phyloP scores from a whole-genome alignment of 176 grass and related monocot species.

The Phoenix dactylifera region DNA sequence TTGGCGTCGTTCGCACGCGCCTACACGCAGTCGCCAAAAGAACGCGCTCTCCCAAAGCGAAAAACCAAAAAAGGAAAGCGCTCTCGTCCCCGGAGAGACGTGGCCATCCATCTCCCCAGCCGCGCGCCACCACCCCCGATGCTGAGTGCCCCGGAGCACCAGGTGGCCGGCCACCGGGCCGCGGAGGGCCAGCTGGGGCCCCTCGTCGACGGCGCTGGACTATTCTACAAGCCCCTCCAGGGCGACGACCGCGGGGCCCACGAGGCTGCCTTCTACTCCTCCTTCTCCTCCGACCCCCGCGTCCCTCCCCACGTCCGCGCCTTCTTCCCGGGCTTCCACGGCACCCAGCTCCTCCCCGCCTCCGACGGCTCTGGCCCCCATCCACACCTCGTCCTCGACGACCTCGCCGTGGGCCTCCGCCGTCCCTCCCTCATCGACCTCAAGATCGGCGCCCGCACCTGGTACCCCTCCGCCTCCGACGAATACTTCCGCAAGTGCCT shows the following conservation, averaged over 20 bases:
- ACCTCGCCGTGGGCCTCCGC: conserved; percentile 38
- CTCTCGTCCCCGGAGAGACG: no score
- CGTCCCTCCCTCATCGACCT: conserved; percentile 59
- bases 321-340: conserved; percentile 69
- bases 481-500: conserved; percentile 64
- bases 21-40: rapidly evolving
- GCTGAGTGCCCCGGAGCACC: conserved; percentile 62
- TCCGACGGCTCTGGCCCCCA: conserved; percentile 24
- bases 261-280: conserved; percentile 64
- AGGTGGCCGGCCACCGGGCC: conserved; percentile 57
- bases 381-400: conserved; percentile 61
- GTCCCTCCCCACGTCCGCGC: conserved; percentile 32
- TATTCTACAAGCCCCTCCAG: conserved; percentile 80
- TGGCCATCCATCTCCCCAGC: no score
- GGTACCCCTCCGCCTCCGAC: conserved; percentile 38
- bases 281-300: conserved; percentile 32
- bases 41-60: no score
- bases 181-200: conserved; percentile 29
- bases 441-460: conserved; percentile 80
- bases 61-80: no score
- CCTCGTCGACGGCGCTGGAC: conserved; percentile 42
- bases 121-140: neutral
- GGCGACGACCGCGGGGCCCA: conserved; percentile 36
- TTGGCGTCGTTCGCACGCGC: no score
- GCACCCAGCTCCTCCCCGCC: conserved; percentile 37